Evolutionary conservation across 2,329 filamentous ascomycete genomes (phyloP).

Genomic region (Xylaria sp.): DNA sequence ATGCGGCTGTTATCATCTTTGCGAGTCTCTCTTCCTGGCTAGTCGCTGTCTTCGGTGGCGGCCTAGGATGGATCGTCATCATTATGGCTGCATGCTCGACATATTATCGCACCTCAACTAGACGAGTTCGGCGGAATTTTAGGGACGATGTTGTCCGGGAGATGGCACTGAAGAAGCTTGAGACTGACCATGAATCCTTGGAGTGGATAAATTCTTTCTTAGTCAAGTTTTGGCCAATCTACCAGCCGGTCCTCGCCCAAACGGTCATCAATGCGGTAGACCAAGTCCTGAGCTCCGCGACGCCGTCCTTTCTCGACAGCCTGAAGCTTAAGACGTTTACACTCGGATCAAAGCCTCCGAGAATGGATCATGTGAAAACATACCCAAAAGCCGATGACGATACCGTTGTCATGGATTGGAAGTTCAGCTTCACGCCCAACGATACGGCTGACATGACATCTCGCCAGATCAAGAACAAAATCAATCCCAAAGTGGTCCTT

Average conservation of each 20-base stretch:
- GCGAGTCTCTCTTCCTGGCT: conserved; percentile 92
- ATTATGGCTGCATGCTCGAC: conserved; percentile 93
- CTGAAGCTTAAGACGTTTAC: conserved; percentile 94
- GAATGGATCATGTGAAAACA: conserved; percentile 97
- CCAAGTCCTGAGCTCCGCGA: conserved; percentile 92
- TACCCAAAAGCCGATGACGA: conserved; percentile 97
- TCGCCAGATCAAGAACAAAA: conserved; percentile 90
- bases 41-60: conserved; percentile 87
- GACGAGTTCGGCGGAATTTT: conserved; percentile 93
- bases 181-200: conserved; percentile 89
- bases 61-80: conserved; percentile 91
- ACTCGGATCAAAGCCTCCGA: conserved; percentile 91
- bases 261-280: conserved; percentile 95
- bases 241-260: conserved; percentile 90
- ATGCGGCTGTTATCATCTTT: conserved; percentile 92
- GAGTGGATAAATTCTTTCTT: conserved; percentile 99
- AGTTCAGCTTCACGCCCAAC: conserved; percentile 98
- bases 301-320: conserved; percentile 92
- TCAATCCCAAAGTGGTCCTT: conserved; percentile 95
- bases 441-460: conserved; percentile 92
- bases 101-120: conserved; percentile 95
- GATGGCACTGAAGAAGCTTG: conserved; percentile 85
- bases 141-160: conserved; percentile 93
- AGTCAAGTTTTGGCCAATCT: conserved; percentile 99
- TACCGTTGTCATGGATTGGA: conserved; percentile 98